Conservation (phyloP, 2,329 filamentous ascomycete species). For the Paecilomyces dactylethromorphus region DNA sequence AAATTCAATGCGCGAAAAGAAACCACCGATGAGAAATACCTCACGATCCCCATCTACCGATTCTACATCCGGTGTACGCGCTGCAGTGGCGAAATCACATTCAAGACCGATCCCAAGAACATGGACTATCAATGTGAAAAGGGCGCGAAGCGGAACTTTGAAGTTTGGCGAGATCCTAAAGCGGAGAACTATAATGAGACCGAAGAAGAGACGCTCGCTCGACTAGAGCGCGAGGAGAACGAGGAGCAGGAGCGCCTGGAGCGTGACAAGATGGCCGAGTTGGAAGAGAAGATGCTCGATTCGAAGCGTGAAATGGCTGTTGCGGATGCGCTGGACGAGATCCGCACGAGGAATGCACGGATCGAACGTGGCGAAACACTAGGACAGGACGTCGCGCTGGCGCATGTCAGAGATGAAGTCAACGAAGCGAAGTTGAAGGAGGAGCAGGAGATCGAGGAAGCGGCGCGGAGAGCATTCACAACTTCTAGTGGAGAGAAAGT, state of each 20-base stretch:
- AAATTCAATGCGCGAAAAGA: constrained; percentile 97
- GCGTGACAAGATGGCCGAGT: constrained; percentile 85
- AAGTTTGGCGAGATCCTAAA: constrained; percentile 73
- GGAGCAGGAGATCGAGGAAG: constrained; percentile 77
- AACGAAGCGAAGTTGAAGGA: constrained; percentile 56
- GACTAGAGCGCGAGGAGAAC: constrained; percentile 69
- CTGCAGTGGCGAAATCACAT: constrained; percentile 80
- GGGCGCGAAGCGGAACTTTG: constrained; percentile 87
- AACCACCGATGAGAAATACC: constrained; percentile 83
- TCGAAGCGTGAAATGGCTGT: constrained; percentile 94
- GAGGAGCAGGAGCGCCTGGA: constrained; percentile 61
- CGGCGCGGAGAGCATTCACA: constrained; percentile 70
- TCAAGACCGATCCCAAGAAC: constrained; percentile 91
- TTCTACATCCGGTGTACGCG: constrained; percentile 90
- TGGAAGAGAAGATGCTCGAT: constrained; percentile 89
- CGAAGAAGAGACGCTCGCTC: constrained; percentile 77
- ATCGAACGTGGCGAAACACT: constrained; percentile 70
- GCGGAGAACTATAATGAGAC: constrained; percentile 61
- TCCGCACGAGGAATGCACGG: constrained; percentile 81
- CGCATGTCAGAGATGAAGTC: constrained; percentile 53
- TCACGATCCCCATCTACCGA: constrained; percentile 76
- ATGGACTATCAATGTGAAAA: constrained; percentile 75
- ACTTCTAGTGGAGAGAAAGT: constrained; percentile 52
- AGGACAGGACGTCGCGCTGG: constrained; percentile 48
- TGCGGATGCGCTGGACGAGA: constrained; percentile 92